Evolutionary conservation across 2,329 filamentous ascomycete genomes (phyloP), one percentile per base, ranked within the genome.

Genomic region (Aspergillus aculeatus): DNA sequence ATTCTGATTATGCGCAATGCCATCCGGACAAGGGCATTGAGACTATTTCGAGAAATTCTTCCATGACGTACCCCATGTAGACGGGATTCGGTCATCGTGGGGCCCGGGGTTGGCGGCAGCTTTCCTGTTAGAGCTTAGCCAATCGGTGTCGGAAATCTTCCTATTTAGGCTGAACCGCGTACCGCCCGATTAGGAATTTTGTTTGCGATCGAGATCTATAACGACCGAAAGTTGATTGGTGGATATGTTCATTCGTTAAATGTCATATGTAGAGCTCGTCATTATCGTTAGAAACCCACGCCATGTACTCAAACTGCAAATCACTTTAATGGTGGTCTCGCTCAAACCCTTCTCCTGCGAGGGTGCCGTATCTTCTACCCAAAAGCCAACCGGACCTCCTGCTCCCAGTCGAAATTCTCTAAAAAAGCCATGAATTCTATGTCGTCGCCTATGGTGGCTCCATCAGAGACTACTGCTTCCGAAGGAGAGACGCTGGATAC

Each of bases 341-440:
- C 7, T 29, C 26, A 0, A 29, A 29, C 9, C 26, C 26, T 29
- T 29, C 9, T 10, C 1, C 7, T 10, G 26, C 26, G 14, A 35
- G 11, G 2, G 32, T 35, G 3, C 11, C 32, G 0, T 5, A 11
- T 14, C 38, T n/a, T 14, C 12, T 44, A 55, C 2, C 53, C 29
- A 4, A 55, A 55, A 19, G 53, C 47, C 19, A 55, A 29, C 19
- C 60, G 47, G 12, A 58, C 57, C 52, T 65, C 63, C 56, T 60
- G 61, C 19, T 62, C 63, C 63, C 63, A 65, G 26, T 65, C 63
- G 11, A 65, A 63, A 41, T 54, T 64, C 29, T 65, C 63, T 11
- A 65, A 32, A 50, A 60, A 60, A 2, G 57, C 51, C 61, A 64
- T 64, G 6, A 65, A 63, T 10, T 65, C 62, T 10, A 58, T 9